Conservation (phyloP, 2,329 filamentous ascomycete species). For the Amauroascus niger region DNA sequence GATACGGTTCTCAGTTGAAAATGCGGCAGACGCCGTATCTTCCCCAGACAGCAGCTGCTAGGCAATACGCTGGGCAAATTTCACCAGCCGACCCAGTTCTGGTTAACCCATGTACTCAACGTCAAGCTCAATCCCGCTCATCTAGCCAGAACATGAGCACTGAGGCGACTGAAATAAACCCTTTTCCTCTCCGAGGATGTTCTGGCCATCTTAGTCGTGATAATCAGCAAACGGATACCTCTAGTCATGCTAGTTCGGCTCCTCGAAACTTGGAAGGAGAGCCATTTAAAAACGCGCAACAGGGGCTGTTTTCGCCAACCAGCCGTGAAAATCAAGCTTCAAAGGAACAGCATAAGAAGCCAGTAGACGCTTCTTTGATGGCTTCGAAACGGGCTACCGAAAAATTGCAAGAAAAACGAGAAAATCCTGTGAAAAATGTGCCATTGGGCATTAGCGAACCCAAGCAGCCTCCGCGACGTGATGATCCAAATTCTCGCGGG, state of each 20-base stretch:
- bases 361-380: slow-evolving; percentile 5
- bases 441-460: neutral
- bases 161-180: neutral
- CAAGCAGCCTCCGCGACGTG: neutral
- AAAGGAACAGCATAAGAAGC: neutral
- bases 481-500: neutral
- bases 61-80: slow-evolving; percentile 15
- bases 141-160: neutral
- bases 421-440: neutral
- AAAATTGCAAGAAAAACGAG: neutral
- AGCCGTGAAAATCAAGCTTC: neutral
- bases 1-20: slow-evolving; percentile 8
- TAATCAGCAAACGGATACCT: neutral
- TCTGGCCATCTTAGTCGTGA: neutral
- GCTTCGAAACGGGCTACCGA: slow-evolving; percentile 14
- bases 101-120: neutral
- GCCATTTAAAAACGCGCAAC: neutral
- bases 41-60: slow-evolving; percentile 15
- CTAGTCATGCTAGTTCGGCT: neutral
- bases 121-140: neutral
- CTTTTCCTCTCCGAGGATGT: neutral
- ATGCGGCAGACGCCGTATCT: slow-evolving; percentile 14
- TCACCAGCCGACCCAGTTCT: neutral
- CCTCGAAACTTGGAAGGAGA: neutral
- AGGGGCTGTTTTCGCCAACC: neutral